phyloP scores from a whole-genome alignment of 805 yeast genomes.

The Soucietia sequanensis region DNA sequence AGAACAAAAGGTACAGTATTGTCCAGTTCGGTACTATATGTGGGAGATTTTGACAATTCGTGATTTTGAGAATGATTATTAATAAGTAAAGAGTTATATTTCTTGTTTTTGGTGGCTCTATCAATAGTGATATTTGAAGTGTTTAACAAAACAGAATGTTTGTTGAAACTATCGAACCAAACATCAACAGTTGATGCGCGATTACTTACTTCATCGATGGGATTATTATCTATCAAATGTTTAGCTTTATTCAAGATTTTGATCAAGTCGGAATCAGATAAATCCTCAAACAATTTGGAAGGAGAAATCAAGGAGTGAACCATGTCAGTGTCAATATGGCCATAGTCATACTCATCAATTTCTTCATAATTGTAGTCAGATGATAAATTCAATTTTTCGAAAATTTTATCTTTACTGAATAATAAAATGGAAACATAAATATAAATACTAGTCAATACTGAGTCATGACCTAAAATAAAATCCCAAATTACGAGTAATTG shows the following conservation, averaged over 20 bases:
- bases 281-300: constrained; percentile 20
- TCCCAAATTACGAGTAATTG: constrained; percentile 68
- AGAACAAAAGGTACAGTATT: constrained; percentile 2
- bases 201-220: constrained; percentile 19
- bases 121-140: constrained; percentile 22
- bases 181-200: constrained; percentile 20
- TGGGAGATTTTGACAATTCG: constrained; percentile 1
- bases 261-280: constrained; percentile 26
- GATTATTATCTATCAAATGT: constrained; percentile 21
- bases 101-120: constrained; percentile 5
- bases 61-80: not conserved
- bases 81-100: constrained; percentile 5
- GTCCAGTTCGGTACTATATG: constrained; percentile 1
- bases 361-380: constrained; percentile 2
- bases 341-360: constrained; percentile 5
- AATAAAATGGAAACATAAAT: constrained; percentile 59
- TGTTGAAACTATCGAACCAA: constrained; percentile 37
- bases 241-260: constrained; percentile 26
- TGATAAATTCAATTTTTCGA: constrained; percentile 19
- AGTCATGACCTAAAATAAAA: constrained; percentile 54
- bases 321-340: constrained; percentile 27
- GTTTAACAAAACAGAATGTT: constrained; percentile 31
- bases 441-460: constrained; percentile 55
- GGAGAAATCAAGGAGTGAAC: constrained; percentile 39
- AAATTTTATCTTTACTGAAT: constrained; percentile 43